Base-by-base conservation (phyloP, 1,284 basidiomycete species). In the Apiotrichum akiyoshidainum region DNA sequence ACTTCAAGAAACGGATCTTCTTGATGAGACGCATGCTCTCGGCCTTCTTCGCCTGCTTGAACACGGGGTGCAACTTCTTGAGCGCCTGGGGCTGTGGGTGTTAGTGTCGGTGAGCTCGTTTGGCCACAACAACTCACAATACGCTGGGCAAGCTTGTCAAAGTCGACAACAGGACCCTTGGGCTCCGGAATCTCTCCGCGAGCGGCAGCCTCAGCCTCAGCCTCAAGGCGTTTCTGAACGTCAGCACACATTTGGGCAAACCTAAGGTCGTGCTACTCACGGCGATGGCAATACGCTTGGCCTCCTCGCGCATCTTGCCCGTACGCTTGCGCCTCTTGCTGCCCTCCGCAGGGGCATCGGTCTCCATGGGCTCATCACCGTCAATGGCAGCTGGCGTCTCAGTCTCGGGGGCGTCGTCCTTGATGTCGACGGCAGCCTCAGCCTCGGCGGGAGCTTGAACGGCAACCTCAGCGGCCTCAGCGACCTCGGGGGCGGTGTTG, bases 21-120 rank as follows among this genome's bases (percentile, higher is more conserved):
- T 92, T 93, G 54, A 94, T 84, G 16, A 88, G 76, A 70, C 88
- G 89, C 75, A 89, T 89, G 0, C 85, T 83, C 78, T 96, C 93
- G 65, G 90, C 90, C 0, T 84, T 80, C 74, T 86, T 90, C 10
- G 87, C 86, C 73, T 88, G 91, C 80, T 92, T 96, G 50, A 78
- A 71, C 12, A 73, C 62, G 11, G 75, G 72, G 61, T 75, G 71
- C 6, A 78, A 66, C 34, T 72, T 70, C 58, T 78, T 78, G 21
- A 78, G 57, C 2, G 68, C 75, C 60, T 71, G 68, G 4, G 74
- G 71, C 77, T 78, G 55, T 17, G 41, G 11, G 19, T 17, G 41
- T n/a, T n/a, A 49, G 13, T 21, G 4, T 31, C 26, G 26, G 26
- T 7, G 26, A 31, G 40, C 19, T 6, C 14, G 10, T 19, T 19